Base-by-base conservation (phyloP, 2,329 filamentous ascomycete species). In the Trichophaea hybrida region DNA sequence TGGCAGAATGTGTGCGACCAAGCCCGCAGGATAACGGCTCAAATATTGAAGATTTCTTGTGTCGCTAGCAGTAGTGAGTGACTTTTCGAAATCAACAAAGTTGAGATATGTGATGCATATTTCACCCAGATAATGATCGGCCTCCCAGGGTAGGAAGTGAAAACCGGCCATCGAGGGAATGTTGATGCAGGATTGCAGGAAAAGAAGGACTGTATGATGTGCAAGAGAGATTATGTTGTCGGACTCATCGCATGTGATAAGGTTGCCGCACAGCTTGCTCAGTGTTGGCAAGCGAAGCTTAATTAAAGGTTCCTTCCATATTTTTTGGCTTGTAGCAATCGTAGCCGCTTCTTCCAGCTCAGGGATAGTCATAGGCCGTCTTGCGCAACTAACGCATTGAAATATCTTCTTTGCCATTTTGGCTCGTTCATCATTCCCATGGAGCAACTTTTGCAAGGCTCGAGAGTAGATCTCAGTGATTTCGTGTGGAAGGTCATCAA, bases 311-410 rank as follows among this genome's bases (percentile, higher is more conserved):
- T 43, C 38, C 38, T 43, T 43, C 38, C 38, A 43, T 10, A 43
- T 10, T 68, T 71, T 73, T 2, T 64, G 46, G 17, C 67, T 66
- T 38, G 73, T 68, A 46, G 72, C 68, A 31, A 75, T 69, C 2
- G 70, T 64, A 38, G 74, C 67, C 1, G 69, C 71, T 57, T 75
- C 73, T 5, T 64, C 66, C 1, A 76, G 64, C 61, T 75, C 70
- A n/a, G 68, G 63, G 1, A 74, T 66, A 5, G 64, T 66, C 1
- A 75, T 58, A 1, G 69, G 69, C 38, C 70, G 68, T 59, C 68
- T 71, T 1, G 71, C 68, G 33, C 63, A 68, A 6, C 66, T 65
- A 40, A 73, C 64, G 72, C 69, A 73, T 48, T 60, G 58, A 55
- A 74, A 72, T 4, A 70, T 62, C 32, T 65, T 68, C 34, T 34